Conservation (phyloP, 1,139 yeast genomes). For the Kurtzmaniella quercitrusa region DNA sequence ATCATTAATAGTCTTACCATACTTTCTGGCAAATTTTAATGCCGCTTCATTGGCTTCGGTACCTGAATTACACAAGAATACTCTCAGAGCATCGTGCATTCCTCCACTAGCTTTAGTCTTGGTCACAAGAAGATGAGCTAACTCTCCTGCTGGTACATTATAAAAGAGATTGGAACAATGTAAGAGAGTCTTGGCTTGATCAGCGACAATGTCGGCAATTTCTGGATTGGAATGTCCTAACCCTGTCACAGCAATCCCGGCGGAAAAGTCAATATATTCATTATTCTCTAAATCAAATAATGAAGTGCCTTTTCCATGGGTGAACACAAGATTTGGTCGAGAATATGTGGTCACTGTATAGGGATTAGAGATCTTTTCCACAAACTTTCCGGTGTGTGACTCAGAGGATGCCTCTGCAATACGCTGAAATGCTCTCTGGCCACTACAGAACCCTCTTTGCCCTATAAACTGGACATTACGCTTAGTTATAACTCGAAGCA, state of each 20-base stretch:
- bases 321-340: constrained; percentile 68
- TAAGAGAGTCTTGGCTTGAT: constrained; percentile 69
- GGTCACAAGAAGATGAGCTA: constrained; percentile 67
- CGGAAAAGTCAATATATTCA: constrained; percentile 82
- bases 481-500: constrained; percentile 10
- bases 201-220: constrained; percentile 61
- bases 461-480: not conserved
- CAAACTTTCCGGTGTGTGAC: constrained; percentile 26
- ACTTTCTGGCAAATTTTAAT: constrained; percentile 86
- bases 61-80: constrained; percentile 90
- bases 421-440: constrained; percentile 1
- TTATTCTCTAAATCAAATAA: constrained; percentile 76
- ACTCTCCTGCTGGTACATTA: constrained; percentile 78
- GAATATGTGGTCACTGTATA: constrained; percentile 79
- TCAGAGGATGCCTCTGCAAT: constrained; percentile 15
- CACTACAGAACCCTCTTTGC: constrained; percentile 1
- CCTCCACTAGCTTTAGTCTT: constrained; percentile 71
- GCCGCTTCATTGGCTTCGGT: constrained; percentile 99
- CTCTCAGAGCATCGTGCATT: constrained; percentile 73
- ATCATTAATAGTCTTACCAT: constrained; percentile 54
- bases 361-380: constrained; percentile 39
- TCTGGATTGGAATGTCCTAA: constrained; percentile 82
- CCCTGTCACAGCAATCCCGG: constrained; percentile 96
- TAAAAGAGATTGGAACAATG: constrained; percentile 86
- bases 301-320: constrained; percentile 69